These are phyloP conservation scores for Picea abies DNA, from an alignment of 83 land plant species.

Conservation along the genomic window DNA sequence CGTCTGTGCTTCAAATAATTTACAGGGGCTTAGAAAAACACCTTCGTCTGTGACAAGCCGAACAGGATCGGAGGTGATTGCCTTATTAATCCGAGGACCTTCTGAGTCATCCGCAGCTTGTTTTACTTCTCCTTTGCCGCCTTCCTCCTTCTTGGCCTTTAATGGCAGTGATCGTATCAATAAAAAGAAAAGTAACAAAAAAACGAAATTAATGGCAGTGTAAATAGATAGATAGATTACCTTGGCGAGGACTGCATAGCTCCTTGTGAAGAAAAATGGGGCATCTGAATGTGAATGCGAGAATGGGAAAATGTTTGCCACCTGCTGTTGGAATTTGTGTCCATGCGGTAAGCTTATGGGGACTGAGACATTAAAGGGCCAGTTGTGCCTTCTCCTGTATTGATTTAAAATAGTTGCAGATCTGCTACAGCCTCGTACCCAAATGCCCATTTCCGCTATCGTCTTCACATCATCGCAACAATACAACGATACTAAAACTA, in stretches of 20 bases:
- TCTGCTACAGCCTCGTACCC: not conserved
- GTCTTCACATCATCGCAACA: too few relatives aligned
- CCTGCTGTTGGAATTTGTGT: not conserved
- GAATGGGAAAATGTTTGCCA: not conserved
- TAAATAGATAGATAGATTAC: not conserved
- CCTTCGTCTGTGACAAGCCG: constrained; percentile 27
- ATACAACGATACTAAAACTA: too few relatives aligned
- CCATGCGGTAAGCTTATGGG: not conserved
- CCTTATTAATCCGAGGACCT: constrained; percentile 25
- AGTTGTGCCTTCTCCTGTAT: not conserved
- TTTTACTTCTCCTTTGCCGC: not conserved
- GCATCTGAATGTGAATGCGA: not conserved
- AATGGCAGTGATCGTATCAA: not conserved
- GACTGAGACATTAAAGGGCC: not conserved
- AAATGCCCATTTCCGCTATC: not conserved
- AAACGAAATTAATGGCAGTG: not conserved
- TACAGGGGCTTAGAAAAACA: constrained; percentile 1
- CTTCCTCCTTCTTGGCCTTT: constrained; percentile 1
- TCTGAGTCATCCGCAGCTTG: not conserved
- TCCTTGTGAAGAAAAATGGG: not conserved
- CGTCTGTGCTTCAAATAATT: constrained; percentile 3
- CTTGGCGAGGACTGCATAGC: not conserved
- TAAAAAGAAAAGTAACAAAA: not conserved
- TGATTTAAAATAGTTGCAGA: not conserved
- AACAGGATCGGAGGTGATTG: constrained; percentile 19